Evolutionary conservation across 345 rosid species (phyloP), one percentile per base, ranked within the genome.

Genomic region (Garcia nutans): DNA sequence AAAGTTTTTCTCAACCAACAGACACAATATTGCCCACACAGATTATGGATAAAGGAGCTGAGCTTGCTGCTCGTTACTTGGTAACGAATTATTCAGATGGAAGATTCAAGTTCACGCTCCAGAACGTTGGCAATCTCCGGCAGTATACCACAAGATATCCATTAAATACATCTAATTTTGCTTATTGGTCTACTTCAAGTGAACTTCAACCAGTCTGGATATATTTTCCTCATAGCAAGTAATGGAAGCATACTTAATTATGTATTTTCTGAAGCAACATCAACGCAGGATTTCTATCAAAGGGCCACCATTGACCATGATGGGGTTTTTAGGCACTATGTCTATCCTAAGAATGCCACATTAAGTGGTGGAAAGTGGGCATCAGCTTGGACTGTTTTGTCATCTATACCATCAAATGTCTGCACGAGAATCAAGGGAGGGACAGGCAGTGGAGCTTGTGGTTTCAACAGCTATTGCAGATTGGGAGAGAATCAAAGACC

Each of bases 11-110:
- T 45, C 5, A 80, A 16, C 92, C 94, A 12, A 85, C 92, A 0
- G 92, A 92, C 16, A 86, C 91, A 2, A 44, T 91, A 2, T 54
- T 90, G 24, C 91, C 94, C 55, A 74, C 81, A 3, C 91, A 89
- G 80, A 72, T n/a, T 3, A 13, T 89, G 76, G 62, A 63, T 9
- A 44, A 0, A 16, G 81, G 71, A 26, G 6, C 9, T 37, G 20
- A 62, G 42, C 80, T 89, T 8, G 10, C 62, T 20, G 63, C 89
- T 26, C 75, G 73, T 16, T 82, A 79, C 56, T 75, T 78, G 0
- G 76, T 65, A 12, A 78, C 57, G 16, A 86, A 81, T 70, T 68
- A 49, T 50, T 68, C 59, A 16, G 8, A 15, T 24, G 59, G 90
- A 52, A 84, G 83, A 76, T 86, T 73, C 54, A 49, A 42, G 74